Base-by-base conservation (phyloP, 2,329 filamentous ascomycete genomes). In the Dactylellina leptospora region DNA sequence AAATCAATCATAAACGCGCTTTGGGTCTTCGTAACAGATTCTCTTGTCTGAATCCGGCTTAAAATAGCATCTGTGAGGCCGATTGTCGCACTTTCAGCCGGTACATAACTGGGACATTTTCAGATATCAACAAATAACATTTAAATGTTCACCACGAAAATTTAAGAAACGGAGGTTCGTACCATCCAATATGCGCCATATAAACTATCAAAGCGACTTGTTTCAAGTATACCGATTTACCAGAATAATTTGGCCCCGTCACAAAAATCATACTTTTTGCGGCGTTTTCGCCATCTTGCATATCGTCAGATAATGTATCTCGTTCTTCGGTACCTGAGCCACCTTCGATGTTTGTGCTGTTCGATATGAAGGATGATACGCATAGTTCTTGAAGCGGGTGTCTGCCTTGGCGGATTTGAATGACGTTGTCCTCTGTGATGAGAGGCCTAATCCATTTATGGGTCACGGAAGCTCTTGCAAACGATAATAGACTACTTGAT, bases 181-280 rank as follows among this genome's bases (percentile, higher is more conserved):
- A 82, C 82, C 82, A 83, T 55, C 95, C 95, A 58, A 96, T 86
- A 78, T 99, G 95, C 0, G 95, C 91, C 79, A 99, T 85, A 78
- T 95, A 97, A 11, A 96, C 88, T 68, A 96, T 95, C 53, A 97
- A 82, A 3, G 93, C 95, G 2, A 70, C 59, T 80, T 99, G 93
- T 79, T 96, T 99, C 78, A 97, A 84, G 79, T 96, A 97, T 0
- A 97, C 87, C 76, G 92, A 97, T 80, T 99, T 99, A 0, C 95
- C 95, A 0, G 95, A 97, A 78, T 95, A 96, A 76, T 99, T 99
- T 3, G 95, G 93, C 0, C 95, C 95, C 0, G 95, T 97, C 76
- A 99, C 80, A 4, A 97, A 82, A 10, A 97, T 79, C 81, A 92
- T 89, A 74, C 85, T 91, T 10, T 90, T 87, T 5, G 40, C 18